Conservation (phyloP, 169 alveolate species). For the Pseudocohnilembus persalinus region DNA sequence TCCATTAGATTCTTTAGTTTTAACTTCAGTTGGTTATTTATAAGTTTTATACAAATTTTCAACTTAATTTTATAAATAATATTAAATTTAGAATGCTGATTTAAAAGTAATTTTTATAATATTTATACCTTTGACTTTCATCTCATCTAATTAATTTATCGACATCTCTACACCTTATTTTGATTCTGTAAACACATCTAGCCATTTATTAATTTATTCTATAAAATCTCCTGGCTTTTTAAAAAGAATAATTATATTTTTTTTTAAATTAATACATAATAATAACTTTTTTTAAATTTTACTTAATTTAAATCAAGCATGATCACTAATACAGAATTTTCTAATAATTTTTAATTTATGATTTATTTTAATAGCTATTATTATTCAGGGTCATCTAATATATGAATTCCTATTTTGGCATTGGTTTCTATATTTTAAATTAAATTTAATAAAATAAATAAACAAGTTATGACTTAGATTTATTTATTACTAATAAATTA, state of each 20-base stretch:
- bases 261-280: not conserved
- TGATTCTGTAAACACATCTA: conserved; percentile 17
- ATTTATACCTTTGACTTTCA: conserved; percentile 15
- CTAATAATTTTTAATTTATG: conserved; percentile 7
- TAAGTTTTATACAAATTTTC: not conserved
- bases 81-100: not conserved
- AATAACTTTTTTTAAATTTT: not conserved
- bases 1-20: not conserved
- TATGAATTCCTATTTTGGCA: conserved; percentile 29
- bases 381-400: conserved; percentile 29
- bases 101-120: not conserved
- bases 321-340: conserved; percentile 26
- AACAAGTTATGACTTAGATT: not conserved
- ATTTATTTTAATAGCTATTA: not conserved
- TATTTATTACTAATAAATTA: not conserved
- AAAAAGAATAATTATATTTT: not conserved
- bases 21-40: conserved; percentile 5
- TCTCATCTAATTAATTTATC: conserved; percentile 19
- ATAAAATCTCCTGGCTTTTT: conserved; percentile 42
- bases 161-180: conserved; percentile 11
- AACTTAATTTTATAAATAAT: not conserved
- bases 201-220: conserved; percentile 44
- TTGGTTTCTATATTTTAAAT: conserved; percentile 11
- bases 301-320: conserved; percentile 29
- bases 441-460: not conserved